A percentile compares a stretch with the other conserved stretches of the same genome.
These are phyloP conservation scores for Aspergillus transmontanensis DNA, from an alignment of 2,329 filamentous ascomycete genomes.

Conservation along the genomic window DNA sequence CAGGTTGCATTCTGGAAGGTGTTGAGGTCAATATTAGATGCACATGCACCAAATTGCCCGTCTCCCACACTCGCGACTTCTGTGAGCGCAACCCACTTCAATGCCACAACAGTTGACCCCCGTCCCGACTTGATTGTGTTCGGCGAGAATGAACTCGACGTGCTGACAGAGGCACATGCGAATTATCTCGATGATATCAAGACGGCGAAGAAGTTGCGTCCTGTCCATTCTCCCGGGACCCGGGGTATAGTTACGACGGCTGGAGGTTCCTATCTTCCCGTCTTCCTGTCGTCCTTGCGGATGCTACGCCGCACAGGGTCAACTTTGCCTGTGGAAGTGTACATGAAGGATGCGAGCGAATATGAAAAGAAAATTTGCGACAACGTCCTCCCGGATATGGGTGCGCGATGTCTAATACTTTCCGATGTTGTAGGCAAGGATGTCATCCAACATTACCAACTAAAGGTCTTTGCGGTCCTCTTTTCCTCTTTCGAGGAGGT, in stretches of 20 bases:
- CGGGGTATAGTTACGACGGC: conserved; percentile 57
- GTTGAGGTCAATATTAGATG: conserved; percentile 37
- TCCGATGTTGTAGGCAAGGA: conserved; percentile 44
- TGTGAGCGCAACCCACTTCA: conserved; percentile 30
- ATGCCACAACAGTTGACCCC: conserved; percentile 29
- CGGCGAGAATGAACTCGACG: conserved; percentile 34
- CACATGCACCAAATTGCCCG: conserved; percentile 34
- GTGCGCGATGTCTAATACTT: conserved; percentile 47
- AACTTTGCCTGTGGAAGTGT: conserved; percentile 52
- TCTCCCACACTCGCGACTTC: conserved; percentile 29
- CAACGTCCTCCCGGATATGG: conserved; percentile 42
- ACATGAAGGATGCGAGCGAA: conserved; percentile 42
- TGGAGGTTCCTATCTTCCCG: conserved; percentile 51
- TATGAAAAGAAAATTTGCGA: conserved; percentile 46
- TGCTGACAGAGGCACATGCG: conserved; percentile 44
- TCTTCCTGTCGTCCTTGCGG: conserved; percentile 53
- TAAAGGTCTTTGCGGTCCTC: conserved; percentile 60
- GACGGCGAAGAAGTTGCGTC: conserved; percentile 31
- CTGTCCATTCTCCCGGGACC: conserved; percentile 41
- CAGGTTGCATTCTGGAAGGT: conserved; percentile 42
- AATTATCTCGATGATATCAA: conserved; percentile 42
- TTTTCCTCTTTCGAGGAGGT: conserved; percentile 62
- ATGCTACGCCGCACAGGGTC: conserved; percentile 57
- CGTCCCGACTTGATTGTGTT: conserved; percentile 41
- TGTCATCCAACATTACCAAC: conserved; percentile 52